Conservation (phyloP, 129 eudicot genomes). For the Tagetes patula region DNA sequence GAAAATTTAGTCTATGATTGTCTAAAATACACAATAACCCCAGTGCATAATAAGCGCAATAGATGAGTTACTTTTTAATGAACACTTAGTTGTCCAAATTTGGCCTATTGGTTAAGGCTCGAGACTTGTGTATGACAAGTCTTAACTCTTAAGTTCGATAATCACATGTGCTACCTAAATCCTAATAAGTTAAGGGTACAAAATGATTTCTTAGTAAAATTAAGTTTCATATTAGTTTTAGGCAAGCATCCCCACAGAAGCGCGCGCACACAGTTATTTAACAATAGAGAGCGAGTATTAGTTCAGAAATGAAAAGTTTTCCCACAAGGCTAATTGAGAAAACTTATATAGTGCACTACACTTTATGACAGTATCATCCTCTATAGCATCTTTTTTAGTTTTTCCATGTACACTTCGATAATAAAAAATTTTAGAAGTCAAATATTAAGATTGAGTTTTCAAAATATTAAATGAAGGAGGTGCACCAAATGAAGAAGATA, state of each 20-base stretch:
- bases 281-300: not conserved
- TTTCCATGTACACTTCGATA: not conserved
- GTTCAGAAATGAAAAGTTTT: not conserved
- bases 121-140: not conserved
- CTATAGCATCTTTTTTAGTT: not conserved
- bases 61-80: conserved; percentile 6
- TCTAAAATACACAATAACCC: conserved; percentile 7
- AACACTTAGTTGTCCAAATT: not conserved
- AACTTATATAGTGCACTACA: not conserved
- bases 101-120: not conserved
- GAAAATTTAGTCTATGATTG: conserved; percentile 1
- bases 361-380: not conserved
- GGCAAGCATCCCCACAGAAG: not conserved
- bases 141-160: not conserved
- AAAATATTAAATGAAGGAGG: not conserved
- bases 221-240: not conserved
- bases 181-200: not conserved
- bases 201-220: not conserved
- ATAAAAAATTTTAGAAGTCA: not conserved
- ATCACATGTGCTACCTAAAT: not conserved
- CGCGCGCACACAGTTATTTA: not conserved
- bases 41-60: not conserved
- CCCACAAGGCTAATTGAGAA: not conserved
- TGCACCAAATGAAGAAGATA: conserved; percentile 1
- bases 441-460: not conserved